phyloP scores from a whole-genome alignment of 495 filamentous ascomycete species.

The Penicillium paradoxum region DNA sequence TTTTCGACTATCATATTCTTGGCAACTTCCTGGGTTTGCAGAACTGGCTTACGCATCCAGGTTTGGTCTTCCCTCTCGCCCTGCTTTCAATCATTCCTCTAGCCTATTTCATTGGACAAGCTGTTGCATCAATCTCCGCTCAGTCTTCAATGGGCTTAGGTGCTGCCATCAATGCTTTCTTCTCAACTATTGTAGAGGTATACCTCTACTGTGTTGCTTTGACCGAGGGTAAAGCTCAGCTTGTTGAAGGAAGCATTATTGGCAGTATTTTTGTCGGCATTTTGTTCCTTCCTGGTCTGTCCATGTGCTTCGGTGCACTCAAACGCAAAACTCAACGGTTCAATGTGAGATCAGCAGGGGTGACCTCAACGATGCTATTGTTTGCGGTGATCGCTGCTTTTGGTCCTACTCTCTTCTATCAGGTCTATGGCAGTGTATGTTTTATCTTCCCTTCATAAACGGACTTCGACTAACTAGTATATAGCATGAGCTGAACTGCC shows the following conservation, averaged over 20 bases:
- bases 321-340: slow-evolving; percentile 98
- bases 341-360: slow-evolving; percentile 94
- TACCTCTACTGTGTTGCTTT: slow-evolving; percentile 96
- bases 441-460: background rate
- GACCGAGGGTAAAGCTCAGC: slow-evolving; percentile 82
- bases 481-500: slow-evolving; percentile 88
- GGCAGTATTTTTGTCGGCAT: slow-evolving; percentile 97
- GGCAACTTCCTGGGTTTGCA: slow-evolving; percentile 59
- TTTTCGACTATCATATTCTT: slow-evolving; percentile 85
- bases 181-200: slow-evolving; percentile 97
- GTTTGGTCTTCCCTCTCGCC: slow-evolving; percentile 78
- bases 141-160: slow-evolving; percentile 99
- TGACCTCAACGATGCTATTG: slow-evolving; percentile 96
- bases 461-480: slow-evolving; percentile 12
- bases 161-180: slow-evolving; percentile 97
- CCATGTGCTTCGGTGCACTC: slow-evolving; percentile 98
- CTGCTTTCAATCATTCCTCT: slow-evolving; percentile 91
- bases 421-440: slow-evolving; percentile 92
- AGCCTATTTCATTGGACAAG: slow-evolving; percentile 99
- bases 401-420: slow-evolving; percentile 96
- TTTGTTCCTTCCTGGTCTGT: slow-evolving; percentile 91
- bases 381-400: slow-evolving; percentile 98
- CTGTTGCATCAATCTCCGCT: slow-evolving; percentile 97
- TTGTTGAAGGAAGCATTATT: slow-evolving; percentile 95
- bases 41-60: slow-evolving; percentile 68